Evolutionary conservation across 1,284 basidiomycete genomes (phyloP).

Genomic region (Malassezia obtusa): DNA sequence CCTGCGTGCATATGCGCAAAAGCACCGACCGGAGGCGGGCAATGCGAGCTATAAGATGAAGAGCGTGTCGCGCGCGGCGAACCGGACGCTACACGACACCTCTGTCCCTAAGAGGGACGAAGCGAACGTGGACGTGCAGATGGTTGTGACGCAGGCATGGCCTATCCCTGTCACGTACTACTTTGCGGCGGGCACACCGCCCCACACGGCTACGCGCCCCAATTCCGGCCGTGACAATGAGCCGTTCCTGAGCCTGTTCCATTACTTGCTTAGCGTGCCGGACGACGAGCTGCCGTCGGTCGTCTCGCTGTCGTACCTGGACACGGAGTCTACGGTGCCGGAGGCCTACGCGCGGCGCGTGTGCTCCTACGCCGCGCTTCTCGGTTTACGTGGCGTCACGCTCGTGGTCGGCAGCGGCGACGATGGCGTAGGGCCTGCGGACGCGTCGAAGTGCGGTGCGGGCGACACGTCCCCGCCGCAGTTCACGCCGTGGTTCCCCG

Average conservation of each 20-base stretch:
- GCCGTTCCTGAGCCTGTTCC: constrained; percentile 59
- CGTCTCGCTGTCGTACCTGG: constrained; percentile 58
- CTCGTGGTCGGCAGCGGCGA: constrained; percentile 63
- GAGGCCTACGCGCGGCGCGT: constrained; percentile 56
- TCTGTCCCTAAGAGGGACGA: constrained; percentile 56
- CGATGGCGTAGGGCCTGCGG: constrained; percentile 54
- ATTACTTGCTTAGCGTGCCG: constrained; percentile 53
- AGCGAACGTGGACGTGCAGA: constrained; percentile 62
- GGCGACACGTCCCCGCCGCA: constrained; percentile 23
- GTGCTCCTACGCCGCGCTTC: constrained; percentile 58
- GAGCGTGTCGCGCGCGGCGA: neutral
- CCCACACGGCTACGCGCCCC: constrained; percentile 53
- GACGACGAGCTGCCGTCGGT: constrained; percentile 54
- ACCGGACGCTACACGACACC: constrained; percentile 49
- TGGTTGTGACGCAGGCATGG: constrained; percentile 56
- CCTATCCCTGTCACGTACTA: constrained; percentile 60
- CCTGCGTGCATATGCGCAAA: constrained; percentile 36
- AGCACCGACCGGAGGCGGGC: constrained; percentile 50
- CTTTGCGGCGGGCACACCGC: constrained; percentile 47
- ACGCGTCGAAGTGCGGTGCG: constrained; percentile 49
- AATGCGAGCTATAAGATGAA: neutral
- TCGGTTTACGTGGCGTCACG: constrained; percentile 56
- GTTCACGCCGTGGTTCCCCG: constrained; percentile 66
- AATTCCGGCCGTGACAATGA: constrained; percentile 51
- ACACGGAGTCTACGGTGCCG: constrained; percentile 54